Percentiles rank a stretch among this genome's conserved stretches.
phyloP scores from a whole-genome alignment of 1,284 basidiomycete genomes.

The Cryptococcus jaspeensis region DNA sequence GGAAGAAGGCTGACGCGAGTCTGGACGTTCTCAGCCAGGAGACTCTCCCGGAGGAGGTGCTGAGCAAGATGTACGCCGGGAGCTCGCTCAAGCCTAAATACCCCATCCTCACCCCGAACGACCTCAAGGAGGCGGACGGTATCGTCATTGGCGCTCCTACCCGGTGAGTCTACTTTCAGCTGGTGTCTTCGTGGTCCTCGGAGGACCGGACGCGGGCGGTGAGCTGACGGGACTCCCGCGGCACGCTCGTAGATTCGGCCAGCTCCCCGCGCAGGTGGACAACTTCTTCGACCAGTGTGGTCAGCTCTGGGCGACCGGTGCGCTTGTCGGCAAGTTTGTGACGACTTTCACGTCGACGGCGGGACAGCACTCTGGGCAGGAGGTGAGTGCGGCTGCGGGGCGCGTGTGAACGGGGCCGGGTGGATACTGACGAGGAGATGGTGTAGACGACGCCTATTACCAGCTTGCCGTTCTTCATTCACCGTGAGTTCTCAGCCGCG shows the following conservation, averaged over 20 bases:
- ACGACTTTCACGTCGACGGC: conserved; percentile 46
- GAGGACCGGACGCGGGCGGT: not conserved
- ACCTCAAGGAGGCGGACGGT: conserved; percentile 62
- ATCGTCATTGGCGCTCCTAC: conserved; percentile 71
- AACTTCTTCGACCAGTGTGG: conserved; percentile 72
- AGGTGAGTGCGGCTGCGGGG: conserved; percentile 23
- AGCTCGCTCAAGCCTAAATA: conserved; percentile 57
- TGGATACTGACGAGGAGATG: not conserved
- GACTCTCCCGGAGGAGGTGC: conserved; percentile 73
- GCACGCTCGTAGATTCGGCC: conserved; percentile 52
- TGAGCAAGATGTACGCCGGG: conserved; percentile 70
- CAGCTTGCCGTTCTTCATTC: conserved; percentile 68
- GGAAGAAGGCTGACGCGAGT: not conserved
- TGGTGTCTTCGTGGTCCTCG: no score
- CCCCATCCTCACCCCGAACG: conserved; percentile 66
- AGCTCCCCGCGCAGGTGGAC: conserved; percentile 54
- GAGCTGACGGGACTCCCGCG: not conserved
- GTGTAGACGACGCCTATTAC: conserved; percentile 60
- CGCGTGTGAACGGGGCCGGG: no score
- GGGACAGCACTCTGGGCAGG: conserved; percentile 51
- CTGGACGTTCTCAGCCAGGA: conserved; percentile 66
- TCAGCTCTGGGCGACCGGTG: conserved; percentile 66
- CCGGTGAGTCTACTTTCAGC: conserved; percentile 11
- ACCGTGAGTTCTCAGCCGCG: conserved; percentile 52
- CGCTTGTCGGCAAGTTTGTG: conserved; percentile 74